Conservation (phyloP, 2,329 filamentous ascomycete species). For the Mycosphaerelloides madeirae region DNA sequence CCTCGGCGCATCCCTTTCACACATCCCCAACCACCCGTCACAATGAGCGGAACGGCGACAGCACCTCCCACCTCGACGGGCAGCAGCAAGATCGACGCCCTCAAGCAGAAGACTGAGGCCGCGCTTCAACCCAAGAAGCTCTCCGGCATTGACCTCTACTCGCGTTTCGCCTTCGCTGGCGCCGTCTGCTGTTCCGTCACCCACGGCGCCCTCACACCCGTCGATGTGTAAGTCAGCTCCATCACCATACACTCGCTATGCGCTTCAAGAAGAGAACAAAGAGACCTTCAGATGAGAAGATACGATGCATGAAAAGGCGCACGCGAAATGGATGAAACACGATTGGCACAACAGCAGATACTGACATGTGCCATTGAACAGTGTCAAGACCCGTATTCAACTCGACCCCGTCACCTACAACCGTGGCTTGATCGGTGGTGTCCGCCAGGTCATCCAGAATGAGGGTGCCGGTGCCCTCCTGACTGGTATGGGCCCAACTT, state of each 20-base stretch:
- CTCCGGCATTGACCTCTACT: slow-evolving; percentile 72
- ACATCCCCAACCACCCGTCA: slow-evolving; percentile 13
- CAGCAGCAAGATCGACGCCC: slow-evolving; percentile 50
- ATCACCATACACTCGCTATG: background rate
- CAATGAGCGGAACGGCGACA: slow-evolving; percentile 33
- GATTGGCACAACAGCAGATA: slow-evolving; percentile 2
- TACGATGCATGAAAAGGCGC: background rate
- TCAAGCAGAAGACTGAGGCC: slow-evolving; percentile 45
- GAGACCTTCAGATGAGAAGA: background rate
- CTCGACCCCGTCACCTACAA: slow-evolving; percentile 88
- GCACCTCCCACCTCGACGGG: slow-evolving; percentile 46
- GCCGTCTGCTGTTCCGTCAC: slow-evolving; percentile 97
- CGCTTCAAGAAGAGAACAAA: background rate
- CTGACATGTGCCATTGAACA: slow-evolving; percentile 37
- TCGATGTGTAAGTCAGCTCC: slow-evolving; percentile 87
- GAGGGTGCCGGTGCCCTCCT: slow-evolving; percentile 83
- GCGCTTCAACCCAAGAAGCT: slow-evolving; percentile 49
- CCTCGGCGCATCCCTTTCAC: background rate
- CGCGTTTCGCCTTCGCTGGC: slow-evolving; percentile 93
- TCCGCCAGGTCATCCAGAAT: slow-evolving; percentile 76
- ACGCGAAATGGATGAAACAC: background rate
- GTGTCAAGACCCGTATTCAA: slow-evolving; percentile 94
- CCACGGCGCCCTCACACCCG: slow-evolving; percentile 92
- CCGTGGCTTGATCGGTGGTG: slow-evolving; percentile 77
- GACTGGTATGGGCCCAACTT: slow-evolving; percentile 80